Evolutionary conservation across 257 asterid species (phyloP), one percentile per base, ranked within the genome.

Genomic region (Handroanthus guayacan): DNA sequence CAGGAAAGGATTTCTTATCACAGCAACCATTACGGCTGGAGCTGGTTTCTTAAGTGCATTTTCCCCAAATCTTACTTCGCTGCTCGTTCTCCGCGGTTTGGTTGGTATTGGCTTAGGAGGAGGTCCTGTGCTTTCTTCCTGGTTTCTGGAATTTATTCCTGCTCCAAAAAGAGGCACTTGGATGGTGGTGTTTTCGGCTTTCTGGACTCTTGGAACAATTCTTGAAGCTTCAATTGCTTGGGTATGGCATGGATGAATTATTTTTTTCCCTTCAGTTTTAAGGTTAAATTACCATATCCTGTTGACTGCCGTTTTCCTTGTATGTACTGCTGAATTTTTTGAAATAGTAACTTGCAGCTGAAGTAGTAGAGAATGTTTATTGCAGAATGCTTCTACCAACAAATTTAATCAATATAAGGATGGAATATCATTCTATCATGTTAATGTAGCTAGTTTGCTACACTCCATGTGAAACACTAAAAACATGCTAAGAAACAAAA

Each of bases 61-160:
- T 78, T 84, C 97, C 69, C 91, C 92, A 41, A 90, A 84, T 76
- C 71, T 86, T 18, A 56, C 72, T 65, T 64, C 60, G 65, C 82
- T 88, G 73, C 18, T 88, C 60, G 74, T 84, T 72, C 67, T 82
- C 54, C 92, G 95, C 39, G 89, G 89, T 81, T 71, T 92, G 36
- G 89, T 88, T 78, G 94, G 97, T 47, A 66, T 89, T 82, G 97
- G 97, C 77, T 80, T 88, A 68, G 97, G 92, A 20, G 92, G 92
- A 37, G 94, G 90, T 43, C 92, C 88, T 62, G 92, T 89, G 73
- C 94, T 89, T 74, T 82, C 92, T 3, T 77, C 97, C 17, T 92
- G 97, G 96, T 89, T 92, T 77, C 79, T 89, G 72, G 96, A 92
- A 85, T 92, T 89, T 74, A 86, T 90, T 84, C 94, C 96, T 65